These are phyloP conservation scores for Blastomyces gilchristii DNA, from an alignment of 2,329 filamentous ascomycete species.

Conservation along the genomic window DNA sequence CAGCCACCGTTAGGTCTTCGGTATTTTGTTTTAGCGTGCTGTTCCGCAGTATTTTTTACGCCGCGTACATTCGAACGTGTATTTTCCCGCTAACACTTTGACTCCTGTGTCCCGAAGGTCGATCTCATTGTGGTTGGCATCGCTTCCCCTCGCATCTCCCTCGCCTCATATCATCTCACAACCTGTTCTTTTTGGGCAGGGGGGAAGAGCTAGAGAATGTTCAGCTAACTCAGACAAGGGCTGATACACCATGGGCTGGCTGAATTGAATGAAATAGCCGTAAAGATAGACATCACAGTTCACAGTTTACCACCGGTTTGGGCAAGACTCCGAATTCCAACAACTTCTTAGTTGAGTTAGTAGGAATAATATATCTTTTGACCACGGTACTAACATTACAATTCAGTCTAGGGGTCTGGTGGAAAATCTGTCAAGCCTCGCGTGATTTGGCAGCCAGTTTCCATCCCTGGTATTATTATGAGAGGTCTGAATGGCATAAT, in stretches of 20 bases:
- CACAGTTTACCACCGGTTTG: not conserved
- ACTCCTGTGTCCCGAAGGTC: not conserved
- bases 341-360: slow-evolving; percentile 7
- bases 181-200: no score
- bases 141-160: not conserved
- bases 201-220: not conserved
- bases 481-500: not conserved
- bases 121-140: not conserved
- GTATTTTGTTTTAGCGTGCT: not conserved
- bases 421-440: not conserved
- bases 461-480: not conserved
- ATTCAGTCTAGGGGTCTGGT: not conserved
- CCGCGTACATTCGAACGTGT: not conserved
- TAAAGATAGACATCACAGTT: no score
- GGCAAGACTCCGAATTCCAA: not conserved
- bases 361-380: not conserved
- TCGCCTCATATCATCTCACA: not conserved
- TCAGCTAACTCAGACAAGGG: not conserved
- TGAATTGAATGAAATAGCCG: not conserved
- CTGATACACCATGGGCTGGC: not conserved
- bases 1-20: not conserved
- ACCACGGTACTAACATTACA: slow-evolving; percentile 3
- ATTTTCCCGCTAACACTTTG: not conserved
- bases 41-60: not conserved
- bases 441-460: not conserved